These are phyloP conservation scores for Pachysandra terminalis DNA, from an alignment of 164 flowering plant genomes.

Conservation along the genomic window DNA sequence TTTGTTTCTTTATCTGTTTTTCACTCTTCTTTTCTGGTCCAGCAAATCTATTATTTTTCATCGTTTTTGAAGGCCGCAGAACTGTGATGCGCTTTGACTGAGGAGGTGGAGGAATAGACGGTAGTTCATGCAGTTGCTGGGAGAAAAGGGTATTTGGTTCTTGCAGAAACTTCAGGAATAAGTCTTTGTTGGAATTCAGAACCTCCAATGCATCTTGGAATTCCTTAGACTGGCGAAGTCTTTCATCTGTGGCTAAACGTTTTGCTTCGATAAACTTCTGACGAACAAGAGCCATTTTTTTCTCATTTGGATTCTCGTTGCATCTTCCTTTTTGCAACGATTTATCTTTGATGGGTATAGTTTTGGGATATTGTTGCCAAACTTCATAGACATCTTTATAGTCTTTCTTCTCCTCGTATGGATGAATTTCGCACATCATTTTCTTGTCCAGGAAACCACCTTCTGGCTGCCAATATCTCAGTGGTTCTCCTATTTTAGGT, in stretches of 20 bases:
- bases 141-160: slow-evolving; percentile 75
- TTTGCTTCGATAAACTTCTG: slow-evolving; percentile 90
- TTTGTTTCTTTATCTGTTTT: slow-evolving; percentile 33
- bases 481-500: slow-evolving; percentile 29
- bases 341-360: slow-evolving; percentile 27
- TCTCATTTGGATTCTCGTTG: slow-evolving; percentile 40
- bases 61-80: slow-evolving; percentile 71
- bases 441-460: slow-evolving; percentile 29
- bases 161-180: slow-evolving; percentile 75
- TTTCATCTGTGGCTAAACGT: slow-evolving; percentile 73
- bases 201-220: slow-evolving; percentile 89
- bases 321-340: slow-evolving; percentile 37
- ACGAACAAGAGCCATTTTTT: slow-evolving; percentile 79
- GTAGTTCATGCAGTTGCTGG: slow-evolving; percentile 41
- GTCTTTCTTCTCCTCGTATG: slow-evolving; percentile 34
- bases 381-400: slow-evolving; percentile 68
- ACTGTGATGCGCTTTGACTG: slow-evolving; percentile 85
- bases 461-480: slow-evolving; percentile 41
- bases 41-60: slow-evolving; percentile 29
- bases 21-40: slow-evolving; percentile 31
- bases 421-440: slow-evolving; percentile 29
- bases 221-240: slow-evolving; percentile 73
- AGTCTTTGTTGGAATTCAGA: slow-evolving; percentile 70
- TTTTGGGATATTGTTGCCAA: slow-evolving; percentile 46
- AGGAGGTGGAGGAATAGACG: slow-evolving; percentile 48